These are phyloP conservation scores for Castanea crenata DNA, from an alignment of 306 rosid genomes.

Conservation along the genomic window DNA sequence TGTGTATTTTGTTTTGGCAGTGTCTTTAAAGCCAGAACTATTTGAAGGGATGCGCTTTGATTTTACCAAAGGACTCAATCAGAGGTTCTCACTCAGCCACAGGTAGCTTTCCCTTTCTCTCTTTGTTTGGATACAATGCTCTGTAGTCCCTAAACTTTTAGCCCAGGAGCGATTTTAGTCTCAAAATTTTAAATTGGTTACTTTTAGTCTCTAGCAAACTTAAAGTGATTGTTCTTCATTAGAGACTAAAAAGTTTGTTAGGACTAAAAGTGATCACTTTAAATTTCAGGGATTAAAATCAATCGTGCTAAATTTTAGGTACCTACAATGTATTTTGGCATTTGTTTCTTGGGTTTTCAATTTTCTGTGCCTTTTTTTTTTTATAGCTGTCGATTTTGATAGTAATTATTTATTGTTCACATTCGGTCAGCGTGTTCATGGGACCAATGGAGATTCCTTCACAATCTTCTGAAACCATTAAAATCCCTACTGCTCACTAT, in stretches of 20 bases:
- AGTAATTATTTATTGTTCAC: background rate
- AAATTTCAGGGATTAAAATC: too few species aligned
- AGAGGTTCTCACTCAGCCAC: slow-evolving; percentile 94
- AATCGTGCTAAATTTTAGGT: too few species aligned
- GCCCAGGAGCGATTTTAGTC: too few species aligned
- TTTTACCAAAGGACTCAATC: slow-evolving; percentile 90
- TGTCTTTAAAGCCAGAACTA: slow-evolving; percentile 91
- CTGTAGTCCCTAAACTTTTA: too few species aligned
- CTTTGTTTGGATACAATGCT: too few species aligned
- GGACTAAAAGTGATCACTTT: too few species aligned
- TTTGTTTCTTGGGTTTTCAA: background rate
- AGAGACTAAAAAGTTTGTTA: too few species aligned
- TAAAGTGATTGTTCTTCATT: too few species aligned
- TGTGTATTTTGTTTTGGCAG: slow-evolving; percentile 30
- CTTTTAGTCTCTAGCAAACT: too few species aligned
- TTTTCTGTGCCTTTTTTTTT: background rate
- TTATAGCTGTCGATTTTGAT: background rate
- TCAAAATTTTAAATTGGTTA: too few species aligned
- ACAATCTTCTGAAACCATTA: slow-evolving; percentile 77
- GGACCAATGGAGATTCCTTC: slow-evolving; percentile 95
- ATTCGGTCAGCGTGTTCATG: slow-evolving; percentile 65
- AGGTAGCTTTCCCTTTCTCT: slow-evolving; percentile 46
- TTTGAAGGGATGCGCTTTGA: slow-evolving; percentile 98
- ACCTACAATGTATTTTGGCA: too few species aligned
- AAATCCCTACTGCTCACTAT: slow-evolving; percentile 83